Evolutionary conservation across 2,329 filamentous ascomycete genomes (phyloP).

Genomic region (Phaeophleospora eucalypticola): DNA sequence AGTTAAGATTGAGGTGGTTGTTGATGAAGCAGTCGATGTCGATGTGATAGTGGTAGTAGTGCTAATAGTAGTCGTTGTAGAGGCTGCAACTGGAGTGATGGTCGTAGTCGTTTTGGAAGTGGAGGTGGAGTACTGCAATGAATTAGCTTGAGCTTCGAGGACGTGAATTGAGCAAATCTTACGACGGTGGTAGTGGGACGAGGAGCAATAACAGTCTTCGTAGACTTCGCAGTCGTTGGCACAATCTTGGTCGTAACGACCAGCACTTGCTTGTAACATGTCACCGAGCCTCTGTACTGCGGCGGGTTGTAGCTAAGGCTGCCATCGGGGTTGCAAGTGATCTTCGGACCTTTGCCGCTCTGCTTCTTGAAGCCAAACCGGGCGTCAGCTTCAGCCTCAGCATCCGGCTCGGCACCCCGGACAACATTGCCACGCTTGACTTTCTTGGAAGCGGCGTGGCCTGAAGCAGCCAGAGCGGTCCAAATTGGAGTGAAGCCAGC

Average conservation of each 20-base stretch:
- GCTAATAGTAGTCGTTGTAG: constrained; percentile 9
- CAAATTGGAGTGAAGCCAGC: constrained; percentile 11
- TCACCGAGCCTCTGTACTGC: constrained; percentile 12
- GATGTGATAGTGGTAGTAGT: constrained; percentile 10
- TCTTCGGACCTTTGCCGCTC: constrained; percentile 6
- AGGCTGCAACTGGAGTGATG: constrained; percentile 9
- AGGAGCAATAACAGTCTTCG: constrained; percentile 11
- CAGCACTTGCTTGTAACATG: constrained; percentile 10
- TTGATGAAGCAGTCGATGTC: constrained; percentile 9
- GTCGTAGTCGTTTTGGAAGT: constrained; percentile 7
- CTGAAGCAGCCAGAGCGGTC: constrained; percentile 10
- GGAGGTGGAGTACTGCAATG: constrained; percentile 2
- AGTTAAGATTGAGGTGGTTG: constrained; percentile 3
- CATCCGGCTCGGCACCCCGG: constrained; percentile 1
- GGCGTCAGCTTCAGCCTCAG: constrained; percentile 1
- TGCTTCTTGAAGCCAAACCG: constrained; percentile 3
- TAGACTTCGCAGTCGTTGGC: constrained; percentile 6
- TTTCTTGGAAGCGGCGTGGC: constrained; percentile 8
- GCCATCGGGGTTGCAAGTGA: constrained; percentile 12
- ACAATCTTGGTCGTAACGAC: constrained; percentile 13
- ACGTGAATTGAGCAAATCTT: background rate
- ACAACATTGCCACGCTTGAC: background rate
- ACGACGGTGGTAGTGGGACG: constrained; percentile 8
- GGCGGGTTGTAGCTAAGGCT: constrained; percentile 12
- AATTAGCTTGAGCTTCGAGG: background rate